phyloP scores from a whole-genome alignment of 2,329 filamentous ascomycete genomes.

The Arachnopeziza araneosa region DNA sequence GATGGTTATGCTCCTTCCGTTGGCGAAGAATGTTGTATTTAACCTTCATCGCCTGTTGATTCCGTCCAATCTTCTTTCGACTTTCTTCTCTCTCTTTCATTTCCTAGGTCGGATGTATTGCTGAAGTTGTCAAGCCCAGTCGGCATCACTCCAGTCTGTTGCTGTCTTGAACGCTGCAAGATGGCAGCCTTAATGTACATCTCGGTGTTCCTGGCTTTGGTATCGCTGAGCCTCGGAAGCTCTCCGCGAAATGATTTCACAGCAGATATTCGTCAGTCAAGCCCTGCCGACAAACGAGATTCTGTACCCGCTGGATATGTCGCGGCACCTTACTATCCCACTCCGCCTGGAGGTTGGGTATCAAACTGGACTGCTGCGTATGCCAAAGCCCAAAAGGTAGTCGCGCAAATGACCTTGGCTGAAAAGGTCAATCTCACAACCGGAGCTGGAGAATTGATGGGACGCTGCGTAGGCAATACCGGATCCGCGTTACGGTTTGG shows the following conservation, averaged over 20 bases:
- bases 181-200: not conserved
- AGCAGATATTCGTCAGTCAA: conserved; percentile 1
- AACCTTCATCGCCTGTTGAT: not conserved
- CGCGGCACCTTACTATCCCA: conserved; percentile 27
- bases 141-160: not conserved
- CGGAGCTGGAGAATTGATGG: conserved; percentile 66
- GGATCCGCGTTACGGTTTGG: conserved; percentile 65
- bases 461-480: conserved; percentile 70
- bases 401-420: conserved; percentile 70
- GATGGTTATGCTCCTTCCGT: not conserved
- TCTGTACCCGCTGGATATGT: conserved; percentile 24
- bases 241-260: conserved; percentile 10
- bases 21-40: not conserved
- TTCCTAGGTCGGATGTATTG: not conserved
- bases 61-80: not conserved
- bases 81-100: too few relatives aligned
- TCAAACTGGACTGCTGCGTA: conserved; percentile 61
- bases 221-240: not conserved
- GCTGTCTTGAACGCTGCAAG: not conserved
- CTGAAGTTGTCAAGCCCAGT: not conserved
- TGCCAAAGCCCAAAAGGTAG: conserved; percentile 59
- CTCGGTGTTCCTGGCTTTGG: not conserved
- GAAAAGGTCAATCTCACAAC: conserved; percentile 76
- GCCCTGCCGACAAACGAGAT: conserved; percentile 13
- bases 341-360: conserved; percentile 49